These are phyloP conservation scores for Mikania micrantha DNA, from an alignment of 129 eudicot species.

Conservation along the genomic window DNA sequence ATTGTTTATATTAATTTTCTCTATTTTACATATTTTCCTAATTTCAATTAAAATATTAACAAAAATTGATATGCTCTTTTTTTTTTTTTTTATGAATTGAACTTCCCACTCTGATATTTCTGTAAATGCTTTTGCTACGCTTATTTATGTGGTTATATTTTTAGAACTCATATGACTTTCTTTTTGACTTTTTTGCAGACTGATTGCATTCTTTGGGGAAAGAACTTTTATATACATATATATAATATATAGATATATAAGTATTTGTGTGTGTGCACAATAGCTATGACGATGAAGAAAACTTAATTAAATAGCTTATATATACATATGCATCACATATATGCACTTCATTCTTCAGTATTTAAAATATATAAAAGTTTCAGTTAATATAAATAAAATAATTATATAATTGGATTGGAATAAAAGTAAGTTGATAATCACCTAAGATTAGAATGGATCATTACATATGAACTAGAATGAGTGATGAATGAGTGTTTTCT, in stretches of 20 bases:
- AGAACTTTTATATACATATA: neutral
- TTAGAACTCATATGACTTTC: conserved; percentile 11
- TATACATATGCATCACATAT: neutral
- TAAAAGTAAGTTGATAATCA: too few species aligned
- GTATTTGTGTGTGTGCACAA: conserved; percentile 8
- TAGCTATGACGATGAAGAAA: conserved; percentile 6
- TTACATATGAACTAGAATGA: too few species aligned
- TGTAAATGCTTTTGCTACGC: neutral
- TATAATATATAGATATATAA: neutral
- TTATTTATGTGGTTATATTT: neutral
- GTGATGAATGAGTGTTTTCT: too few species aligned
- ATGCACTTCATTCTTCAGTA: neutral
- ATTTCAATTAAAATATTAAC: neutral
- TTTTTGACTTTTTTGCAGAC: conserved; percentile 21
- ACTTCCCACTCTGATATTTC: neutral
- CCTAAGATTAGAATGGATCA: too few species aligned
- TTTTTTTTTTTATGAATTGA: neutral
- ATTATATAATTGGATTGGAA: too few species aligned
- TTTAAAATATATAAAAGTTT: neutral
- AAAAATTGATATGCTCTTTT: neutral
- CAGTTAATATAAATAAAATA: too few species aligned
- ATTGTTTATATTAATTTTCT: neutral
- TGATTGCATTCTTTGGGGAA: conserved; percentile 14
- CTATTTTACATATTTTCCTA: neutral
- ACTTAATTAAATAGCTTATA: conserved; percentile 21